Percentiles rank a stretch among this genome's conserved stretches.
Conservation (phyloP, 345 rosid genomes). For the Aquilaria sinensis region DNA sequence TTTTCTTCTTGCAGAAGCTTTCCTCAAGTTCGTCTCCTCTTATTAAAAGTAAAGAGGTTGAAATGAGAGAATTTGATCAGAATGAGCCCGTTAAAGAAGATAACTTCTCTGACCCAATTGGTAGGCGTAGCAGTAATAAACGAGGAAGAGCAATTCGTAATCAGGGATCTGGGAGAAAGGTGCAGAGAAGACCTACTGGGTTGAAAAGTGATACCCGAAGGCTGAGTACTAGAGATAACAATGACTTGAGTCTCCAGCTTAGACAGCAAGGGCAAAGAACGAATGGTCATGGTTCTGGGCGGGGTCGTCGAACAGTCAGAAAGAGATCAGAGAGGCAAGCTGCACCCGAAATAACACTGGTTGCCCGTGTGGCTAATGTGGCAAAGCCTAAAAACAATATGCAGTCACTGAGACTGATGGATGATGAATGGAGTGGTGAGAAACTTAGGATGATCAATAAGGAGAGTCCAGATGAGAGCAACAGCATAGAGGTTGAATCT, state of each 20-base stretch:
- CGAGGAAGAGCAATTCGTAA: conserved; percentile 56
- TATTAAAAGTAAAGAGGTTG: conserved; percentile 46
- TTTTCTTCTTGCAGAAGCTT: conserved; percentile 45
- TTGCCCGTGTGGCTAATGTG: conserved; percentile 15
- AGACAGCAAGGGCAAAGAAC: conserved; percentile 38
- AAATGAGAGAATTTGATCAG: conserved; percentile 33
- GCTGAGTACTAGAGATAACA: conserved; percentile 32
- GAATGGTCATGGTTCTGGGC: conserved; percentile 41
- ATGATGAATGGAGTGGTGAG: conserved; percentile 40
- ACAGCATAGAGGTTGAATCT: conserved; percentile 39
- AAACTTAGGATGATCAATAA: conserved; percentile 26
- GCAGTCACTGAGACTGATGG: conserved; percentile 18
- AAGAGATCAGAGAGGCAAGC: conserved; percentile 61
- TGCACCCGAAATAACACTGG: conserved; percentile 14
- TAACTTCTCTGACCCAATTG: conserved; percentile 26
- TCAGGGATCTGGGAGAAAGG: conserved; percentile 46
- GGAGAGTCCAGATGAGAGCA: conserved; percentile 53
- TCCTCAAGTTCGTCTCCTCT: conserved; percentile 33
- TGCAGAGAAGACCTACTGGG: conserved; percentile 40
- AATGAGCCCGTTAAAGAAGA: conserved; percentile 27
- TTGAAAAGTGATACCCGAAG: conserved; percentile 27
- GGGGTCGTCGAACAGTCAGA: conserved; percentile 82
- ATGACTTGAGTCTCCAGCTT: conserved; percentile 29
- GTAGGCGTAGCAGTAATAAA: conserved; percentile 37
- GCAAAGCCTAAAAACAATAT: conserved; percentile 14